Percentiles rank a stretch among this genome's conserved stretches.
Evolutionary conservation across 2,329 filamentous ascomycete species (phyloP).

Genomic region (Trichoderma gracile): DNA sequence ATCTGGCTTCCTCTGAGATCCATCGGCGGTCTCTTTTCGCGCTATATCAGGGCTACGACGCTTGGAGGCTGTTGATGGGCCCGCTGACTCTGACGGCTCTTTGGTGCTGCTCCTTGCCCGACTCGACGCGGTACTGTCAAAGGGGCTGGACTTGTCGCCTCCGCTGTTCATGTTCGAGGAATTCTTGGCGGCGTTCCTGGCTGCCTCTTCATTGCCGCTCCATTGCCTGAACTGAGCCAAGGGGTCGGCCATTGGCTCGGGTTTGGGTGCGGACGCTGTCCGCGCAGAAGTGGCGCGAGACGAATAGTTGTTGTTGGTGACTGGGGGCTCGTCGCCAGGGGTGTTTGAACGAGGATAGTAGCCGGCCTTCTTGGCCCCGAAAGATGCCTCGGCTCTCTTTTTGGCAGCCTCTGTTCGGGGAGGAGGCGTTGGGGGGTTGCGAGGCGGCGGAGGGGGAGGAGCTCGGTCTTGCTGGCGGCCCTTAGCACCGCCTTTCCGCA

Average conservation of each 20-base stretch:
- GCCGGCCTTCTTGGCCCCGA: slow-evolving; percentile 52
- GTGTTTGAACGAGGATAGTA: slow-evolving; percentile 52
- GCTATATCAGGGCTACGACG: slow-evolving; percentile 40
- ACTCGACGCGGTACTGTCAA: slow-evolving; percentile 49
- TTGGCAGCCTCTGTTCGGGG: slow-evolving; percentile 55
- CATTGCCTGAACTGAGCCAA: slow-evolving; percentile 48
- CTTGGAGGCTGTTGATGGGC: slow-evolving; percentile 29
- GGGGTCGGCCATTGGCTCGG: slow-evolving; percentile 44
- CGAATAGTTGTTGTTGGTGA: slow-evolving; percentile 53
- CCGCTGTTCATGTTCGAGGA: slow-evolving; percentile 58
- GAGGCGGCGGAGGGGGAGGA: slow-evolving; percentile 42
- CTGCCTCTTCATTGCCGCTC: slow-evolving; percentile 35
- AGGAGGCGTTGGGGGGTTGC: not conserved
- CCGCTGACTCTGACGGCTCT: slow-evolving; percentile 31
- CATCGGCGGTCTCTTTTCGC: slow-evolving; percentile 29
- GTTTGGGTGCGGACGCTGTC: slow-evolving; percentile 42
- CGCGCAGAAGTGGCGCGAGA: slow-evolving; percentile 39
- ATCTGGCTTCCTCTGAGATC: not conserved
- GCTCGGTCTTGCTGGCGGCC: slow-evolving; percentile 34
- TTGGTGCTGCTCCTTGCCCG: slow-evolving; percentile 52
- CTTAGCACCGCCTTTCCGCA: slow-evolving; percentile 42
- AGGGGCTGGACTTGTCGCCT: slow-evolving; percentile 61
- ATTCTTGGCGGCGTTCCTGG: slow-evolving; percentile 53
- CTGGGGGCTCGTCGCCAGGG: slow-evolving; percentile 54
- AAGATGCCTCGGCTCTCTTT: slow-evolving; percentile 56